Conservation (phyloP, 352 stramenopile genomes). For the Blastocystis sp. region DNA sequence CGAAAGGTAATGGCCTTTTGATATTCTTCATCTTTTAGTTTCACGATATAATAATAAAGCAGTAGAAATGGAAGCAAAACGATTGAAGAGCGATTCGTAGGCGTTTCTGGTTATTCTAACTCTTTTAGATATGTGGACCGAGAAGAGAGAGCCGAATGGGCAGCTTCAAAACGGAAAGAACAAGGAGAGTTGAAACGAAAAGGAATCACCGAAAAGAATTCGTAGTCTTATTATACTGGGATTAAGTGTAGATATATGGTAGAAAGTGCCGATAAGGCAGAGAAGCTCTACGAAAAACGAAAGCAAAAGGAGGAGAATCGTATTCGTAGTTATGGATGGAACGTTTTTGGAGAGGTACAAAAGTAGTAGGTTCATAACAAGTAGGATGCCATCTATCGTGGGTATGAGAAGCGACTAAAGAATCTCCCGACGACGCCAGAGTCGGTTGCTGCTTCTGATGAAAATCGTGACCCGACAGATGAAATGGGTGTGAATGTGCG, state of each 20-base stretch:
- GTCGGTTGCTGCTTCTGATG: not conserved
- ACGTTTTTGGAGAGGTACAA: slow-evolving; percentile 40
- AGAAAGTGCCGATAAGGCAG: slow-evolving; percentile 23
- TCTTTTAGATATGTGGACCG: slow-evolving; percentile 31
- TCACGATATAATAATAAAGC: slow-evolving; percentile 30
- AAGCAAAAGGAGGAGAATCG: slow-evolving; percentile 60
- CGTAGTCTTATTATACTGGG: not conserved
- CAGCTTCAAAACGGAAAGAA: slow-evolving; percentile 37
- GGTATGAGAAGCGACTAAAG: slow-evolving; percentile 53
- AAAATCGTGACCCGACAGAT: not conserved
- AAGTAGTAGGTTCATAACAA: not conserved
- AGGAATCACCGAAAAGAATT: slow-evolving; percentile 58
- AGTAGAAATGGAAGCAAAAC: slow-evolving; percentile 42
- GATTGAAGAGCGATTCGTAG: slow-evolving; percentile 43
- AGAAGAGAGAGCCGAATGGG: slow-evolving; percentile 34
- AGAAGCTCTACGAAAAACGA: slow-evolving; percentile 1
- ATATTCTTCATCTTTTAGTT: not conserved
- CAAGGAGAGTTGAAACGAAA: slow-evolving; percentile 38
- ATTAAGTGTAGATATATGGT: slow-evolving; percentile 44
- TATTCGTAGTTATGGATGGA: slow-evolving; percentile 58
- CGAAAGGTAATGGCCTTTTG: not conserved
- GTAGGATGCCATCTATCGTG: slow-evolving; percentile 61
- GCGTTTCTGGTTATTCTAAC: not conserved
- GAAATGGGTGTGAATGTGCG: slow-evolving; percentile 31
- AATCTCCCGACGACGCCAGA: slow-evolving; percentile 51